Conservation (phyloP, 805 yeast species). For the Candida coleopterorum region DNA sequence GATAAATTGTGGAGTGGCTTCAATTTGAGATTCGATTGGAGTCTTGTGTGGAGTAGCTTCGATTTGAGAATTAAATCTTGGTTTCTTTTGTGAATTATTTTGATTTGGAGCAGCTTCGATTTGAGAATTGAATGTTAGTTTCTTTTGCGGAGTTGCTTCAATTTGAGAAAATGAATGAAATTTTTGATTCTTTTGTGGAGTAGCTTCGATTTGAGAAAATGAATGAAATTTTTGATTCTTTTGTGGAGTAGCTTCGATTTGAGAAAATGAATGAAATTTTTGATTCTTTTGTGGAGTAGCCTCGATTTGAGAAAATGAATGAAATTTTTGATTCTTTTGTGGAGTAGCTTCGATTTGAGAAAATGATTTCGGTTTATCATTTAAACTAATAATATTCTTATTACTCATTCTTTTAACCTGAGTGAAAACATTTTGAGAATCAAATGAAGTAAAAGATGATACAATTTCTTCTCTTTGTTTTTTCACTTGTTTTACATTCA, state of each 20-base stretch:
- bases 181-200: constrained; percentile 2
- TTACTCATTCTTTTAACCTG: constrained; percentile 18
- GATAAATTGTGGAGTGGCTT: constrained; percentile 1
- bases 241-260: constrained; percentile 28
- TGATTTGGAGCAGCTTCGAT: no score
- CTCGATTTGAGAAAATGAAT: constrained; percentile 17
- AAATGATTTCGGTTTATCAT: constrained; percentile 14
- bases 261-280: constrained; percentile 11
- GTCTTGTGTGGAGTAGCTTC: constrained; percentile 22
- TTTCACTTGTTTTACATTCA: constrained; percentile 15
- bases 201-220: no score
- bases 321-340: background rate
- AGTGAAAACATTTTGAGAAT: constrained; percentile 20
- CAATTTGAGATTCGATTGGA: constrained; percentile 20
- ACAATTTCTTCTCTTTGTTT: background rate
- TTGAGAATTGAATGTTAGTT: no score
- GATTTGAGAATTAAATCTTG: constrained; percentile 1
- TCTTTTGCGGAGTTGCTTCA: constrained; percentile 23
- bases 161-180: constrained; percentile 22
- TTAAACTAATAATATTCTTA: constrained; percentile 22
- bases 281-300: background rate
- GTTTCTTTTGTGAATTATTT: no score
- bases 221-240: background rate
- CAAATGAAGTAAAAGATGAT: no score
- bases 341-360: constrained; percentile 31